Evolutionary conservation across 306 rosid genomes (phyloP), one percentile per base, ranked within the genome.

Genomic region (Pyrus bretschneideri): DNA sequence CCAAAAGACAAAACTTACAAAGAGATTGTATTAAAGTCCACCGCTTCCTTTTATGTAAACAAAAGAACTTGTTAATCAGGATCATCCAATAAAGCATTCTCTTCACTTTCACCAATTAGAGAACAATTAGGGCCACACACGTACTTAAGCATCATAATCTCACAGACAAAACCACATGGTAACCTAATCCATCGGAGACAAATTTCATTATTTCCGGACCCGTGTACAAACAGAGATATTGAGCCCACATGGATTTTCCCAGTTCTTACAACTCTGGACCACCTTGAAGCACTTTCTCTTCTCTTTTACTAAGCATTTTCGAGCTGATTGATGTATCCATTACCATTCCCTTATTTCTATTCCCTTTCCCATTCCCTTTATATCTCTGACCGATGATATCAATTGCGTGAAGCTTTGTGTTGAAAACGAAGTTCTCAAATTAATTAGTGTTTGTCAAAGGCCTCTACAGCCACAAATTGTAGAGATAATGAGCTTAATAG

Each of bases 351-450:
- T 35, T 6, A 35, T 35, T 35, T 6, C 40, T 6, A 35, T 35
- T 35, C 58, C 23, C 59, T 0, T 58, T 27, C 66, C 18, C 35
- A 12, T 27, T n/a, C 63, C 63, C 30, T 58, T 61, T 61, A 12
- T 27, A 61, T 23, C 18, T 6, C 4, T 61, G 19, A 22, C 27
- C 30, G 15, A n/a, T 38, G 23, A 23, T 57, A 8, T 73, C 73
- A 61, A 75, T 87, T 88, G 86, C 91, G 92, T 83, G 88, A 85
- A 86, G 91, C 80, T 67, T 80, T 80, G 79, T 69, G 70, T 35
- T 75, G 81, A 88, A 84, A 85, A 54, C 72, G 85, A 83, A 61
- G 45, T 73, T 31, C 61, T 22, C 52, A 17, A 21, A n/a, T 60
- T 21, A 29, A 76, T 61, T 72, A 78, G 77, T 69, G 8, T 49